Evolutionary conservation across 2,329 filamentous ascomycete genomes (phyloP), one percentile per base, ranked within the genome.

Genomic region (Didymella glomerata): DNA sequence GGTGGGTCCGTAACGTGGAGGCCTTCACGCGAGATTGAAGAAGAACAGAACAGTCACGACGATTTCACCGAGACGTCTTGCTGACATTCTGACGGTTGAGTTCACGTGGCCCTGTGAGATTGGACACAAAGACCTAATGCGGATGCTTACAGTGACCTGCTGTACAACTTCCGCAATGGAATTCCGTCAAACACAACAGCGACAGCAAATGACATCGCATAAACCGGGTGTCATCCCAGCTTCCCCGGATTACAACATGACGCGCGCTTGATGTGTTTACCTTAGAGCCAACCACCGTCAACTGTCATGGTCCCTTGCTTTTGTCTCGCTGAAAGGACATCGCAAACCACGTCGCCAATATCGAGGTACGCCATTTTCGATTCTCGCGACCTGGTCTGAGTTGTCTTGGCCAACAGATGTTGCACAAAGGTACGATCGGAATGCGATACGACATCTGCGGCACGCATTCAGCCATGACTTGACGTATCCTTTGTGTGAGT

Each of bases 161-260:
- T 53, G 49, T 58, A 41, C 45, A 24, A 58, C 55, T 40, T 22
- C 55, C 30, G 38, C 18, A 52, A 42, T 42, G 38, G 48, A 57
- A 47, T 49, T 30, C 46, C 46, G 53, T 53, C 45, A 53, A 38
- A 61, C 42, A 45, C 50, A 60, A 48, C 51, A 64, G 54, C 63
- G 56, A 48, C 55, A 57, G 27, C 44, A 57, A 57, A 45, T 56
- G 44, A 57, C 38, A 59, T 51, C 52, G 42, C 55, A 54, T 46
- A 54, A 63, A 57, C 48, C 67, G 65, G 64, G 46, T 66, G 61
- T 42, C 54, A 61, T 57, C 38, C 55, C 60, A 60, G 42, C 61
- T 68, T 69, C 68, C 66, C 62, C 66, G 65, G 54, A 65, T 42
- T 57, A 60, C 48, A 44, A 34, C 51, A 57, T 49, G 45, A 54